Conservation (phyloP, 2,329 filamentous ascomycete species). For the Pseudogymnoascus sp. region DNA sequence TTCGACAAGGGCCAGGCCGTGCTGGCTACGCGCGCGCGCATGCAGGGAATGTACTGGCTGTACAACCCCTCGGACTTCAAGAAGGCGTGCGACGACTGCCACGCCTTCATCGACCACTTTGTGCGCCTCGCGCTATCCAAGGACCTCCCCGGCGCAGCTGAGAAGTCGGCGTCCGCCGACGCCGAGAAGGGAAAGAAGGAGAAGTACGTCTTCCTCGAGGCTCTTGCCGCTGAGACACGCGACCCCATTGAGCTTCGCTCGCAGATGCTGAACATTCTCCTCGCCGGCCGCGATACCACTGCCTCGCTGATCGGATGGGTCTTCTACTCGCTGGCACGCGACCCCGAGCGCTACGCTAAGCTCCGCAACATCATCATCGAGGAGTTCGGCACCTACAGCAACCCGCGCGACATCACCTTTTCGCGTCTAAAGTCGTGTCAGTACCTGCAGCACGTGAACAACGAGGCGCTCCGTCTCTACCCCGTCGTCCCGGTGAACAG, state of each 20-base stretch:
- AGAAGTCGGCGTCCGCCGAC: conserved; percentile 21
- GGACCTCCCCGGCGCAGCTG: conserved; percentile 1
- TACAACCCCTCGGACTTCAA: conserved; percentile 30
- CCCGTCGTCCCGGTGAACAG: conserved; percentile 48
- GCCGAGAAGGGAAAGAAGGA: conserved; percentile 23
- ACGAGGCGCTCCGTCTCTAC: conserved; percentile 42
- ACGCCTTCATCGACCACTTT: conserved; percentile 42
- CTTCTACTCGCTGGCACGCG: conserved; percentile 37
- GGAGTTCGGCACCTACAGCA: conserved; percentile 29
- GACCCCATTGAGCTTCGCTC: conserved; percentile 41
- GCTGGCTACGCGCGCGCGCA: conserved; percentile 18
- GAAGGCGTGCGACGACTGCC: conserved; percentile 23
- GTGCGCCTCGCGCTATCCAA: conserved; percentile 33
- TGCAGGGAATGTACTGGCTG: conserved; percentile 20
- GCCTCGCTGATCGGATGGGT: conserved; percentile 44
- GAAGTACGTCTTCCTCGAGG: conserved; percentile 47
- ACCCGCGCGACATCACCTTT: conserved; percentile 25
- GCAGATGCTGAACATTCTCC: conserved; percentile 46
- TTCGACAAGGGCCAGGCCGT: conserved; percentile 40
- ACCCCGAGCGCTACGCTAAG: conserved; percentile 36
- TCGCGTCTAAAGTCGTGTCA: conserved; percentile 23
- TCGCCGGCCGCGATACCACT: conserved; percentile 54
- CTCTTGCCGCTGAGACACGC: conserved; percentile 42
- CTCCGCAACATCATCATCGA: conserved; percentile 36
- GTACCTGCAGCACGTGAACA: conserved; percentile 26